Conservation (phyloP, 2,329 filamentous ascomycete species). For the Phialocephala sp. region DNA sequence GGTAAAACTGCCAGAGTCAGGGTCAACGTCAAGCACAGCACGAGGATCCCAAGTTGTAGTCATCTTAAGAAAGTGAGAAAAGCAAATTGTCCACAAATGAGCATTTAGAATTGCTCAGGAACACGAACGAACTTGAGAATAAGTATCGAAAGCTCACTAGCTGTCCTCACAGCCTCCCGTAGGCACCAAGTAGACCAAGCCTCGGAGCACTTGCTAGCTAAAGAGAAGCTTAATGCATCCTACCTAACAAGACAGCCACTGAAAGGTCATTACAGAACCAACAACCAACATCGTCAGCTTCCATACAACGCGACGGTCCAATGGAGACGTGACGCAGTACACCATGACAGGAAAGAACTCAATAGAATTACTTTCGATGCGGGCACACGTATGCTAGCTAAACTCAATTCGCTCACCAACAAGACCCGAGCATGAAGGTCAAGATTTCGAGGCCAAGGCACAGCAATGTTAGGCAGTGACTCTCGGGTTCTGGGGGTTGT, state of each 20-base stretch:
- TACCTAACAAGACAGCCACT: not conserved
- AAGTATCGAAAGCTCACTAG: not conserved
- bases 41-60: not conserved
- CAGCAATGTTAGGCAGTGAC: not conserved
- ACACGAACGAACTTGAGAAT: not conserved
- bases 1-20: not conserved
- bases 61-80: not conserved
- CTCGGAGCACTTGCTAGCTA: not conserved
- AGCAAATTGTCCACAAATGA: not conserved
- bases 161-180: not conserved
- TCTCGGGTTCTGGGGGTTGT: no score
- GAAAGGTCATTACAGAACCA: not conserved
- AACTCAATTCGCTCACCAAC: not conserved
- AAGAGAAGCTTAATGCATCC: not conserved
- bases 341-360: not conserved
- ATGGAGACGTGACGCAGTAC: constrained; percentile 1
- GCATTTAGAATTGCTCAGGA: not conserved
- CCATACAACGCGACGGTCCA: not conserved
- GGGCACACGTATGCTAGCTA: not conserved
- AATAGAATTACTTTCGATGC: not conserved
- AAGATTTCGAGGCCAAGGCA: not conserved
- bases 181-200: not conserved
- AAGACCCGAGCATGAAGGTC: not conserved
- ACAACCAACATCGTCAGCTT: constrained; percentile 8
- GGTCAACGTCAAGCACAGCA: not conserved